Evolutionary conservation across 2,329 filamentous ascomycete species (phyloP).

Genomic region (Calonectria pteridis): DNA sequence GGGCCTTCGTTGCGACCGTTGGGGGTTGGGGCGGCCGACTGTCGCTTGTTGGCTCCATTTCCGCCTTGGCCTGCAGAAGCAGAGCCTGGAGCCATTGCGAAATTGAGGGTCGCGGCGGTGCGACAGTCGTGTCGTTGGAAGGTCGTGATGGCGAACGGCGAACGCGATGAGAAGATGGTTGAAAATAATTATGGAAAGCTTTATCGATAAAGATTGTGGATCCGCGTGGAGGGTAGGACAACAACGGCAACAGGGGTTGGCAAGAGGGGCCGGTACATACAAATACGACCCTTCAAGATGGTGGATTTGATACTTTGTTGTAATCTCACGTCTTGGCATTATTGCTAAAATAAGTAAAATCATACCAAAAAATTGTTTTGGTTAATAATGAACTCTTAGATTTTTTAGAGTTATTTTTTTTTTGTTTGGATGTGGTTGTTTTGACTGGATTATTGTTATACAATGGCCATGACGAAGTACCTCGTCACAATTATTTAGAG

Average conservation of each 20-base stretch:
- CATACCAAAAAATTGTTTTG: too few species aligned
- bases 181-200: slow-evolving; percentile 37
- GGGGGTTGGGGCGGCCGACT: slow-evolving; percentile 31
- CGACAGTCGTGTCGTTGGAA: slow-evolving; percentile 15
- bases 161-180: not conserved
- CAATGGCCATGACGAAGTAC: too few species aligned
- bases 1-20: slow-evolving; percentile 44
- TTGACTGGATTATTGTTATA: not conserved
- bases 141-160: not conserved
- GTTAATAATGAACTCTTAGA: too few species aligned
- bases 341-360: not conserved
- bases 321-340: not conserved
- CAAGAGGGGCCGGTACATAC: not conserved
- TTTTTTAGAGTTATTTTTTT: not conserved
- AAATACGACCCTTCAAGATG: not conserved
- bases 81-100: slow-evolving; percentile 45
- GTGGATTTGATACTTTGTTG: not conserved
- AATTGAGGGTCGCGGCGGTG: slow-evolving; percentile 20
- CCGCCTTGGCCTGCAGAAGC: slow-evolving; percentile 42
- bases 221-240: not conserved
- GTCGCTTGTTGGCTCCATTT: slow-evolving; percentile 45
- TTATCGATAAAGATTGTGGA: slow-evolving; percentile 43
- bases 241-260: not conserved
- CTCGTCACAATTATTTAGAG: too few species aligned
- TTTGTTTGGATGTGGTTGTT: not conserved